phyloP scores from a whole-genome alignment of 2,329 filamentous ascomycete genomes.

The Ophioceras dolichostomum region DNA sequence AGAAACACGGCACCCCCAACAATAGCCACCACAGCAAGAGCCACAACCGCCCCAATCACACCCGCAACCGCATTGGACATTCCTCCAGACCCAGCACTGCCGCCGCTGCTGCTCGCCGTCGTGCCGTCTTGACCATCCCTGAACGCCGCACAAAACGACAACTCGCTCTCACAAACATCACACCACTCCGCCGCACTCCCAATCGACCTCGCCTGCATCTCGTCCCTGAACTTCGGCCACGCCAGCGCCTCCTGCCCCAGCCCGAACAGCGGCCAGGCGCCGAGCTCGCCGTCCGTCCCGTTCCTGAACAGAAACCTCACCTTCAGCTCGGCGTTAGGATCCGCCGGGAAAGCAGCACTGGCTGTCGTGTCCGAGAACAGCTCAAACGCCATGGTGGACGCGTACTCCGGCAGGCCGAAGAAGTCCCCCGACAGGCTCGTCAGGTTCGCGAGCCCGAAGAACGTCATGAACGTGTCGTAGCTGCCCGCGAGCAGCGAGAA shows the following conservation, averaged over 20 bases:
- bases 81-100: neutral
- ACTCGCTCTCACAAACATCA: neutral
- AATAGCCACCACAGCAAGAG: neutral
- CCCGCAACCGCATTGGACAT: slow-evolving; percentile 1
- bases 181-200: neutral
- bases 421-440: slow-evolving; percentile 1
- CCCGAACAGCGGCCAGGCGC: slow-evolving; percentile 1
- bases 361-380: neutral
- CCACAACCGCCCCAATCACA: neutral
- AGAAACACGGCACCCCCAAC: neutral
- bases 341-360: neutral
- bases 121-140: too few species aligned
- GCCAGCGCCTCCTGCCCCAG: neutral
- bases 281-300: slow-evolving; percentile 1
- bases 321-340: neutral
- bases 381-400: slow-evolving; percentile 2
- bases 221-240: neutral
- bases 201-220: slow-evolving; percentile 1
- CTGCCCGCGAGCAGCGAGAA: slow-evolving; percentile 1
- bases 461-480: slow-evolving; percentile 1
- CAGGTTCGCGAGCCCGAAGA: neutral
- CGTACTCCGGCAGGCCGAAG: slow-evolving; percentile 2
- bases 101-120: too few species aligned
- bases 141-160: neutral
- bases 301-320: slow-evolving; percentile 1